phyloP scores from a whole-genome alignment of 108 stramenopile genomes.

The Discostella stelligeroides region DNA sequence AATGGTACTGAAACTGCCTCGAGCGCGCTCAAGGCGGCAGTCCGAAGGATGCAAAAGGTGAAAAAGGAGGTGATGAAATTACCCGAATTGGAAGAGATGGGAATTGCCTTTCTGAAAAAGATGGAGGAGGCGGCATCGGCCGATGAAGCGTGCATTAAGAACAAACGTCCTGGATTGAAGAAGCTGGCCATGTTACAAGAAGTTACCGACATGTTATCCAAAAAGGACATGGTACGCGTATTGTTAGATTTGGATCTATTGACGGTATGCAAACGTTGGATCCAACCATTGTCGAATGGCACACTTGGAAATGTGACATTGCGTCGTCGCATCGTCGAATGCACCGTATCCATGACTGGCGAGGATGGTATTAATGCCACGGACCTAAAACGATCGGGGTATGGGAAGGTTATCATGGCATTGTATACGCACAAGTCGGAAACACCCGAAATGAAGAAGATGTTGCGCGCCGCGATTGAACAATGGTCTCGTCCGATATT shows the following conservation, averaged over 20 bases:
- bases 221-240: constrained; percentile 54
- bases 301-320: constrained; percentile 85
- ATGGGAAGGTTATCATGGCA: constrained; percentile 86
- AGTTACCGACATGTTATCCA: constrained; percentile 67
- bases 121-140: constrained; percentile 84
- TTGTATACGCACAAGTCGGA: constrained; percentile 86
- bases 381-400: constrained; percentile 80
- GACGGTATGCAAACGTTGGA: constrained; percentile 69
- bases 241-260: constrained; percentile 84
- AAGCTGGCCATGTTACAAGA: constrained; percentile 75
- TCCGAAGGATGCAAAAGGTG: constrained; percentile 78
- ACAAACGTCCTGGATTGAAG: constrained; percentile 66
- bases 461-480: constrained; percentile 74
- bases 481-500: constrained; percentile 92
- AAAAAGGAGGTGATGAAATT: constrained; percentile 68
- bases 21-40: constrained; percentile 68
- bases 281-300: constrained; percentile 85
- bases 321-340: constrained; percentile 67
- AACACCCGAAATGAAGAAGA: constrained; percentile 79
- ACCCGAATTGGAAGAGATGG: constrained; percentile 78
- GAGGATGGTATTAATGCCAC: constrained; percentile 69
- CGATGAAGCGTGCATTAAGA: constrained; percentile 67
- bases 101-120: constrained; percentile 63
- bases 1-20: constrained; percentile 67
- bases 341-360: constrained; percentile 73